Evolutionary conservation across 805 yeast species (phyloP), one percentile per base, ranked within the genome.

Genomic region (Grigorovia yakushimaensis): DNA sequence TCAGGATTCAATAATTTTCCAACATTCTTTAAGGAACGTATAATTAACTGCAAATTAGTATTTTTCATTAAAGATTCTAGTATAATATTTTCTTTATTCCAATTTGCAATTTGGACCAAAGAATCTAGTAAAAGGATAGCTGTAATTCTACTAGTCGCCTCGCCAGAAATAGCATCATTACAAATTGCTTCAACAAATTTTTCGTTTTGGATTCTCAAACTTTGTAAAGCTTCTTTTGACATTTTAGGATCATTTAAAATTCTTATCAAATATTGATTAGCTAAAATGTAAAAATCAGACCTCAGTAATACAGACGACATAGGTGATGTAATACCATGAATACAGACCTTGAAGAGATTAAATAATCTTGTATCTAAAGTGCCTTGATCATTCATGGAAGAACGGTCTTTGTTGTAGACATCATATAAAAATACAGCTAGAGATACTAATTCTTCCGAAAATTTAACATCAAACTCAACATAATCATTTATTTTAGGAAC

Each of bases 401-500:
- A 53, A 42, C 71, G 58, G 47, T 73, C 81, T 38, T 68, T 68
- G 41, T 77, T 80, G 60, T 81, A 84, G 27, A 78, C 61, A 47
- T 81, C 84, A 53, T 81, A 79, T 44, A 88, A 63, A 13, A 82
- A 73, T 3, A 85, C 89, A 56, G 88, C 78, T 44, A 88, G 67
- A 0, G 94, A 82, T 2, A 87, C 82, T 45, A 88, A 67, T 49
- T 84, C 91, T 58, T 81, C 86, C 1, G 95, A 81, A 59, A 80
- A 84, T 6, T 69, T 61, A 3, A 80, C 69, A 56, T 85, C 85
- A 23, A 70, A 64, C 43, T 81, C 87, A 47, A 87, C 73, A 63
- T 82, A 88, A 49, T 80, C 86, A 54, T 81, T 80, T 42, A 88
- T 76, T 57, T 79, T 83, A 2, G 95, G 95, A 19, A 87, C 72